Conservation (phyloP, 1,139 yeast species). For the Geotrichum klebahnii region DNA sequence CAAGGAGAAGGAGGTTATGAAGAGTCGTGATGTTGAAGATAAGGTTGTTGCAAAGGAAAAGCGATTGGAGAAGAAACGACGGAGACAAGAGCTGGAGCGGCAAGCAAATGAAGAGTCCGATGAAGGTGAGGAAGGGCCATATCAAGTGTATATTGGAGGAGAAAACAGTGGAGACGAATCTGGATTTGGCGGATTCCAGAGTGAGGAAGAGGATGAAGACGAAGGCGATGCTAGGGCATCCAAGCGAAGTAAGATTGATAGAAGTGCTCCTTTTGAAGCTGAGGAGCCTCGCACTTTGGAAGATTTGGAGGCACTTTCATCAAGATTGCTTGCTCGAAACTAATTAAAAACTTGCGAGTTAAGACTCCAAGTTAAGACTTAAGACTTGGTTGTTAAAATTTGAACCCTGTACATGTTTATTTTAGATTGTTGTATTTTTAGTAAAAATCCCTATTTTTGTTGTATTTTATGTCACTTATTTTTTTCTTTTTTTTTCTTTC, state of each 20-base stretch:
- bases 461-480: no score
- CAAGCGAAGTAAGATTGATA: slow-evolving; percentile 32
- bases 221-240: slow-evolving; percentile 39
- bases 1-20: slow-evolving; percentile 67
- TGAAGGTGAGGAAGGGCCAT: slow-evolving; percentile 46
- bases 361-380: no score
- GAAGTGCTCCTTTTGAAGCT: slow-evolving; percentile 55
- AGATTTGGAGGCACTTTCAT: slow-evolving; percentile 87
- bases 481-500: no score
- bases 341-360: no score
- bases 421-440: no score
- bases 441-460: no score
- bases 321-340: no score
- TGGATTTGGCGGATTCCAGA: slow-evolving; percentile 22
- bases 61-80: slow-evolving; percentile 82
- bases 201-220: slow-evolving; percentile 23
- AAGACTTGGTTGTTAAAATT: no score
- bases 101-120: slow-evolving; percentile 44
- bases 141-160: slow-evolving; percentile 39
- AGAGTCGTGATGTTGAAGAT: slow-evolving; percentile 67
- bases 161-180: slow-evolving; percentile 31
- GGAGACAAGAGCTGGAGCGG: slow-evolving; percentile 75
- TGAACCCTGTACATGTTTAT: no score
- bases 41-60: slow-evolving; percentile 78
- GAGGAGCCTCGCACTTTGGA: slow-evolving; percentile 88